Evolutionary conservation across 805 yeast genomes (phyloP).

Genomic region (Lachancea thermotolerans): DNA sequence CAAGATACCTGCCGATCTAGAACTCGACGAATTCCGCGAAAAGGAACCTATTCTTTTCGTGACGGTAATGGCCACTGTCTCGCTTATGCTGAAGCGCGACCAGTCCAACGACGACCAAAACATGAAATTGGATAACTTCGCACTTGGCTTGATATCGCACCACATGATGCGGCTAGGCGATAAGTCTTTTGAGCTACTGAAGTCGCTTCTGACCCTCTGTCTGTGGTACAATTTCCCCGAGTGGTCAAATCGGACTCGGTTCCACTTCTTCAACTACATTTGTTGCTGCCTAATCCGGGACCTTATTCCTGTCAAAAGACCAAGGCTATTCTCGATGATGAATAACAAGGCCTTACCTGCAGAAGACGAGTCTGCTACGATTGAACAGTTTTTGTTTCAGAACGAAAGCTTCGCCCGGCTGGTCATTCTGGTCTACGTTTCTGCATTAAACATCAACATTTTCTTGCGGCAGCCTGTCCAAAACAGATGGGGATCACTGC

Average conservation of each 20-base stretch:
- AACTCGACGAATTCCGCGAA: conserved; percentile 42
- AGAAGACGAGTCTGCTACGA: conserved; percentile 19
- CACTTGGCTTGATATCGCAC: conserved; percentile 42
- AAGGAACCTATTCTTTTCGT: conserved; percentile 57
- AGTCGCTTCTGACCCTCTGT: conserved; percentile 52
- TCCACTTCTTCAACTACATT: conserved; percentile 59
- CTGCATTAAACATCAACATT: conserved; percentile 56
- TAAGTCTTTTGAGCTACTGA: conserved; percentile 62
- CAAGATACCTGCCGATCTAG: conserved; percentile 39
- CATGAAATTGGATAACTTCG: conserved; percentile 45
- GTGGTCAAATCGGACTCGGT: conserved; percentile 69
- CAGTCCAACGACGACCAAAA: conserved; percentile 36
- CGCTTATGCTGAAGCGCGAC: conserved; percentile 34
- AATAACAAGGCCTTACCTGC: conserved; percentile 18
- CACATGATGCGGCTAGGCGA: conserved; percentile 66
- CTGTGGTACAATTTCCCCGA: conserved; percentile 85
- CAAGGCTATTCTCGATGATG: conserved; percentile 32
- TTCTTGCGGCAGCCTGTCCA: conserved; percentile 58
- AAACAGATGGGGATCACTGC: conserved; percentile 47
- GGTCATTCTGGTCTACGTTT: conserved; percentile 48
- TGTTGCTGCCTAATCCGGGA: conserved; percentile 68
- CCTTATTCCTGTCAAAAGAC: conserved; percentile 57
- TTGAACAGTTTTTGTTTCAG: conserved; percentile 9
- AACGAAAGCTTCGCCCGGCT: conserved; percentile 10
- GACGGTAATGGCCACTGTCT: conserved; percentile 56